A percentile compares a stretch with the other conserved stretches of the same genome.
Conservation (phyloP, 768 basidiomycete genomes). For the Kwoniella bestiolae region DNA sequence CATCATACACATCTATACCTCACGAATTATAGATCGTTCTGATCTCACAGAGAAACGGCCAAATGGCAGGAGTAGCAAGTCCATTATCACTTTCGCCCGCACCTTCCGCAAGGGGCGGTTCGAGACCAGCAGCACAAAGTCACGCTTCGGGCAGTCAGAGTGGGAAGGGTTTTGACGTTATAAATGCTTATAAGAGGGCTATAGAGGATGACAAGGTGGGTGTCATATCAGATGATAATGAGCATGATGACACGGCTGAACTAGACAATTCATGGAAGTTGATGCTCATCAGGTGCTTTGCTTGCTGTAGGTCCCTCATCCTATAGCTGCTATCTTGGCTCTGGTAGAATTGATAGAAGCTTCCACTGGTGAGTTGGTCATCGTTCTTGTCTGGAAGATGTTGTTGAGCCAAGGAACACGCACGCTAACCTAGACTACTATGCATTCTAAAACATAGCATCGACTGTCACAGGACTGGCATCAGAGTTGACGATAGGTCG, state of each 20-base stretch:
- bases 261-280: background rate
- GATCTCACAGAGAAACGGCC: background rate
- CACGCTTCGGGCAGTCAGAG: slow-evolving; percentile 16
- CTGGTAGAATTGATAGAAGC: slow-evolving; percentile 78
- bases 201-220: slow-evolving; percentile 71
- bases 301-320: slow-evolving; percentile 58
- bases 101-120: slow-evolving; percentile 10
- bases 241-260: too few relatives aligned
- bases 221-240: slow-evolving; percentile 11
- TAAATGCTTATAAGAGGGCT: slow-evolving; percentile 65
- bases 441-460: slow-evolving; percentile 34
- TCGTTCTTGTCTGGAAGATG: background rate
- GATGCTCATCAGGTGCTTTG: background rate
- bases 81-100: slow-evolving; percentile 25
- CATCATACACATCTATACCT: background rate
- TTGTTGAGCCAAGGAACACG: background rate
- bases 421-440: too few relatives aligned
- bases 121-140: slow-evolving; percentile 9
- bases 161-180: slow-evolving; percentile 60
- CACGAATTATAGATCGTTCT: background rate
- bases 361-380: slow-evolving; percentile 68
- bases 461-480: slow-evolving; percentile 52
- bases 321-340: slow-evolving; percentile 84
- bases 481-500: slow-evolving; percentile 83
- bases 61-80: slow-evolving; percentile 16